phyloP scores from a whole-genome alignment of 352 stramenopile species.

The Pseudoperonospora humuli region DNA sequence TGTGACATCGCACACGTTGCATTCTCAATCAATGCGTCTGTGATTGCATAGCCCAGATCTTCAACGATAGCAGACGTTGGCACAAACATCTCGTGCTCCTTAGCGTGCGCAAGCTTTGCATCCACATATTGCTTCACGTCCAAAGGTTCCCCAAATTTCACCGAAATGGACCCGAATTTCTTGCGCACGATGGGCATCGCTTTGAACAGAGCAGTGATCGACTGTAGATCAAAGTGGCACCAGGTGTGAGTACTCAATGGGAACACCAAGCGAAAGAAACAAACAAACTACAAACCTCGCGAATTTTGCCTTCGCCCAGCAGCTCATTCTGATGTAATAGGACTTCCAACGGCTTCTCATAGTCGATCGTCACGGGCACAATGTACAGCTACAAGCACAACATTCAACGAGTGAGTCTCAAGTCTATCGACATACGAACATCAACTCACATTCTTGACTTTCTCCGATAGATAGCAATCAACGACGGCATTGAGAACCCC shows the following conservation, averaged over 20 bases:
- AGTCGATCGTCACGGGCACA: conserved; percentile 82
- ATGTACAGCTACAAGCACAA: conserved; percentile 47
- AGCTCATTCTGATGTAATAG: conserved; percentile 78
- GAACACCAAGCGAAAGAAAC: neutral
- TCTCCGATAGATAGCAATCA: conserved; percentile 56
- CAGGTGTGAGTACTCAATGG: neutral
- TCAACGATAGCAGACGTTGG: conserved; percentile 36
- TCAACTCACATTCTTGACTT: conserved; percentile 70
- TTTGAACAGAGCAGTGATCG: conserved; percentile 56
- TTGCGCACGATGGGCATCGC: conserved; percentile 61
- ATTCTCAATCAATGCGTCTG: conserved; percentile 53
- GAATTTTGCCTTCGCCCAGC: conserved; percentile 70
- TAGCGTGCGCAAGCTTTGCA: conserved; percentile 13
- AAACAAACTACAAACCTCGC: conserved; percentile 33
- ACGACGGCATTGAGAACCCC: conserved; percentile 66
- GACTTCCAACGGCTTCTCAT: conserved; percentile 79
- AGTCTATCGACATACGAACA: neutral
- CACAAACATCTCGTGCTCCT: conserved; percentile 30
- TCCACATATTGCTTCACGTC: conserved; percentile 51
- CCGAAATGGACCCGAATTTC: conserved; percentile 76
- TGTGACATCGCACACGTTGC: conserved; percentile 71
- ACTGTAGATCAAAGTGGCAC: conserved; percentile 21
- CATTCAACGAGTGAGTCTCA: conserved; percentile 2
- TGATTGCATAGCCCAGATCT: conserved; percentile 68
- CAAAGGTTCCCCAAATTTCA: conserved; percentile 67